These are phyloP conservation scores for Naegleria gruberi DNA, from an alignment of 208 protist genomes.

Conservation along the genomic window DNA sequence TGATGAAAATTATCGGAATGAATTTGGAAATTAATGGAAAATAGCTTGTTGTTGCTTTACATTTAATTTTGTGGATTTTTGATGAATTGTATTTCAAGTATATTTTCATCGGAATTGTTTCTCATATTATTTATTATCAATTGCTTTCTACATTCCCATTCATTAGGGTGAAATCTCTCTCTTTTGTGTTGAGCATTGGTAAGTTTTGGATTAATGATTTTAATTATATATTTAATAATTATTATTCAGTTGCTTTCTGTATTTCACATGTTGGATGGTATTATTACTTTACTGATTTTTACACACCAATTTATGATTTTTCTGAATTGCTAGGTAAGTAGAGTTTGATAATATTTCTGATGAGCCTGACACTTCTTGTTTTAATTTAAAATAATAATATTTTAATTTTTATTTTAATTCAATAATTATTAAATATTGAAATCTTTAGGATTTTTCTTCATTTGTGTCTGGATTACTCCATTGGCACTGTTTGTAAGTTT, in stretches of 20 bases:
- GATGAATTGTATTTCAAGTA: background rate
- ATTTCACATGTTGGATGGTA: background rate
- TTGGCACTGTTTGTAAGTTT: background rate
- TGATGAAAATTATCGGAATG: no score
- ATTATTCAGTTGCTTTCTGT: background rate
- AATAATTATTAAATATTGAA: background rate
- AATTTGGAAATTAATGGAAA: background rate
- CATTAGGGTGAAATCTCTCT: background rate
- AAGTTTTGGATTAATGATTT: no score
- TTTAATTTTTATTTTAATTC: no score
- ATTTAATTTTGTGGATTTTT: conserved; percentile 6
- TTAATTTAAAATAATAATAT: no score
- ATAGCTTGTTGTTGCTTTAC: background rate
- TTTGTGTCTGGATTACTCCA: background rate
- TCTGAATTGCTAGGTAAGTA: conserved; percentile 2
- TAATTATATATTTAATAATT: background rate
- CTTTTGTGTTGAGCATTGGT: background rate
- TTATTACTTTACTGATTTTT: conserved; percentile 1
- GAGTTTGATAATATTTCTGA: no score
- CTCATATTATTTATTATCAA: conserved; percentile 18
- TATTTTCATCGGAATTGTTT: background rate
- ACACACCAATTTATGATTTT: conserved; percentile 3
- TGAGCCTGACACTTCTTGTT: no score
- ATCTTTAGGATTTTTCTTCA: conserved; percentile 22
- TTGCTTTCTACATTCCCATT: background rate